Percentiles rank a stretch among this genome's conserved stretches.
Conservation (phyloP, 192 early-diverging fungal genomes). For the Linnemannia exigua region DNA sequence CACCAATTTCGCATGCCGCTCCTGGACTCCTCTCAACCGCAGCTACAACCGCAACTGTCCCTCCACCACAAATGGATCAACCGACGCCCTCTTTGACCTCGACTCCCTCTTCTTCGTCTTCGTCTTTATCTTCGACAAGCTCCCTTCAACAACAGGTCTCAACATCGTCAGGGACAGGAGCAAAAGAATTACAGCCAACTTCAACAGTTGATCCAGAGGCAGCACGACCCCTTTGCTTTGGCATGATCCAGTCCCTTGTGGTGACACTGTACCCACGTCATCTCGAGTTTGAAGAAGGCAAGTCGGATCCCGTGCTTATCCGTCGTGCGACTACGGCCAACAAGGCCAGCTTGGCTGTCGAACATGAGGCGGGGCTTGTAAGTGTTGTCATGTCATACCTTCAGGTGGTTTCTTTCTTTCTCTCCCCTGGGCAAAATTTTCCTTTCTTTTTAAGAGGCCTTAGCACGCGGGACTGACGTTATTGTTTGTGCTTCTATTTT, state of each 20-base stretch:
- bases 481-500: constrained; percentile 7
- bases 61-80: not conserved
- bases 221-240: constrained; percentile 47
- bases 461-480: constrained; percentile 3
- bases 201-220: not conserved
- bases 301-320: constrained; percentile 41
- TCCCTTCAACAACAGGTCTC: not conserved
- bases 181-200: not conserved
- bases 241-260: constrained; percentile 52
- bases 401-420: not conserved
- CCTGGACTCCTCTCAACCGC: not conserved
- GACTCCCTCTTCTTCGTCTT: not conserved
- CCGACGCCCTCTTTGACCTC: not conserved
- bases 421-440: not conserved
- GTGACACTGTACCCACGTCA: constrained; percentile 57
- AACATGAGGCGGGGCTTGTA: constrained; percentile 45
- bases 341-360: constrained; percentile 46
- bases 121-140: not conserved
- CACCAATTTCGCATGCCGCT: constrained; percentile 1
- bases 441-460: not conserved
- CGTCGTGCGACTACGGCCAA: constrained; percentile 27
- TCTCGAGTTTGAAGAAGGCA: constrained; percentile 42
- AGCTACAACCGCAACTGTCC: not conserved
- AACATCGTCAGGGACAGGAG: not conserved
- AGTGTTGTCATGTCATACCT: not conserved